A percentile compares a stretch with the other conserved stretches of the same genome.
These are phyloP conservation scores for Phlebopus sp. DNA, from an alignment of 1,284 basidiomycete species.

Conservation along the genomic window DNA sequence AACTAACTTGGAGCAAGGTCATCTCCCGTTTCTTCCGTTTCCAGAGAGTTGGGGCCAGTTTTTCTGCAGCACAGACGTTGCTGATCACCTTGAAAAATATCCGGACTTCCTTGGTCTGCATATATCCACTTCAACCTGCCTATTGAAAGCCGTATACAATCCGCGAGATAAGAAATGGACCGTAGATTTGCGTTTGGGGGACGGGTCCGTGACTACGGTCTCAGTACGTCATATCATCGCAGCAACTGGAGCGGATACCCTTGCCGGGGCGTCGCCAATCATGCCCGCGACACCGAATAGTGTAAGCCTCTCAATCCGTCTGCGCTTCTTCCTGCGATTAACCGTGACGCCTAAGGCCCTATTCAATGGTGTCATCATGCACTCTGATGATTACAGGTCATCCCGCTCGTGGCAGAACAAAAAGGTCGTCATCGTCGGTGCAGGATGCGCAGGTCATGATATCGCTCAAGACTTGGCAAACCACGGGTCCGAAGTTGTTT, in stretches of 20 bases:
- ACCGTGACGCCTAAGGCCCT: neutral
- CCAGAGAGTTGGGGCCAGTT: constrained; percentile 9
- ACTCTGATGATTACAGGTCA: constrained; percentile 11
- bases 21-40: constrained; percentile 15
- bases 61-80: constrained; percentile 5
- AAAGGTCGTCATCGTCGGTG: constrained; percentile 12
- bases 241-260: constrained; percentile 12
- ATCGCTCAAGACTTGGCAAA: constrained; percentile 15
- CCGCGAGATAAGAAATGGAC: constrained; percentile 6
- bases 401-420: neutral
- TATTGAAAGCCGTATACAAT: constrained; percentile 7
- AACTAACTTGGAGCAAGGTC: neutral
- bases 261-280: neutral
- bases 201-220: constrained; percentile 3
- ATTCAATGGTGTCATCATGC: constrained; percentile 3
- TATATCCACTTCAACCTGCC: constrained; percentile 8
- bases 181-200: neutral
- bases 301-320: neutral
- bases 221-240: constrained; percentile 7
- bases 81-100: constrained; percentile 14
- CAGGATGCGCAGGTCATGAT: constrained; percentile 17
- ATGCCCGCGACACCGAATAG: neutral
- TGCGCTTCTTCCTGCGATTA: neutral
- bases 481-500: constrained; percentile 5
- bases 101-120: constrained; percentile 14